Percentiles rank a stretch among this genome's conserved stretches.
Conservation (phyloP, 1,284 basidiomycete species). For the Puccinia hordei region DNA sequence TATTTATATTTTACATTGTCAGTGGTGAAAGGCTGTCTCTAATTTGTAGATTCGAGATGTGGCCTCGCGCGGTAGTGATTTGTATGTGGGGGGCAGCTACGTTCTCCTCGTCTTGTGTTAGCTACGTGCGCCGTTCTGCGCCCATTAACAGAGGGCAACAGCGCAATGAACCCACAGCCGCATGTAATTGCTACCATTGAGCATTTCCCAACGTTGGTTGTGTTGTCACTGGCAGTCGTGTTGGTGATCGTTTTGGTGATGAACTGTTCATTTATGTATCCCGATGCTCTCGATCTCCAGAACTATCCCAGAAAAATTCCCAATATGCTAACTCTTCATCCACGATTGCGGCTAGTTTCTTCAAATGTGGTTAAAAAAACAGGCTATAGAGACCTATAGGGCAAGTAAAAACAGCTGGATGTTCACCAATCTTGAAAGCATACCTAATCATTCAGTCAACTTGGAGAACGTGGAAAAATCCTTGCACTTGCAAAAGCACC, state of each 20-base stretch:
- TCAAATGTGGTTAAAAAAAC: neutral
- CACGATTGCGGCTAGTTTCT: neutral
- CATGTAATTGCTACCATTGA: too few species aligned
- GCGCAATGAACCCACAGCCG: too few species aligned
- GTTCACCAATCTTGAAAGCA: neutral
- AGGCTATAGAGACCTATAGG: neutral
- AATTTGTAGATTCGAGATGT: too few species aligned
- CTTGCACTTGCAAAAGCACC: neutral
- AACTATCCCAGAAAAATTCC: neutral
- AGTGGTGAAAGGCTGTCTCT: too few species aligned
- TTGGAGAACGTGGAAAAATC: neutral
- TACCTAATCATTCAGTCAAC: neutral
- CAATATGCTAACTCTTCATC: neutral
- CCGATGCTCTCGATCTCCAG: neutral
- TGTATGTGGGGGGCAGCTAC: too few species aligned
- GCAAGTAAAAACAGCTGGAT: neutral
- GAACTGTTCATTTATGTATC: slow-evolving; percentile 2
- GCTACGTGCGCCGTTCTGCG: too few species aligned
- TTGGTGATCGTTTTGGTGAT: neutral
- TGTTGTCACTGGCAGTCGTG: neutral
- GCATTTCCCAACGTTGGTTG: neutral
- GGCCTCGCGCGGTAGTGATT: too few species aligned
- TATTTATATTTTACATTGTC: too few species aligned
- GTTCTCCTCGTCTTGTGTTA: too few species aligned
- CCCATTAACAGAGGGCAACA: too few species aligned